A percentile compares a stretch with the other conserved stretches of the same genome.
These are phyloP conservation scores for Pleurotus ostreatus DNA, from an alignment of 768 basidiomycete species.

Conservation along the genomic window DNA sequence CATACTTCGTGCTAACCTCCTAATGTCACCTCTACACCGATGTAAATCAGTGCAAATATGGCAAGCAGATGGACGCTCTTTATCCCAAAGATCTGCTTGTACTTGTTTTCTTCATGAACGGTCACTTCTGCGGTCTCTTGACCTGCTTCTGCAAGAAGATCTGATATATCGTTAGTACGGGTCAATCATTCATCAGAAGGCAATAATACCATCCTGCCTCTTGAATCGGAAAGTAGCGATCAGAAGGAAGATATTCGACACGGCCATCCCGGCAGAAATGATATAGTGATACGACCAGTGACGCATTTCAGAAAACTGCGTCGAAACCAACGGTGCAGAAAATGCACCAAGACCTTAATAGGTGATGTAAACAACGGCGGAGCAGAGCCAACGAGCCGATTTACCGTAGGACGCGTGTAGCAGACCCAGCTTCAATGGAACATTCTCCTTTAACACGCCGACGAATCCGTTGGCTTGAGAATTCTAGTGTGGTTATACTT, in stretches of 20 bases:
- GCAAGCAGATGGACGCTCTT: conserved; percentile 43
- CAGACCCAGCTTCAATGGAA: conserved; percentile 47
- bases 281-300: conserved; percentile 67
- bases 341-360: conserved; percentile 41
- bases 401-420: conserved; percentile 48
- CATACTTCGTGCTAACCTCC: conserved; percentile 29
- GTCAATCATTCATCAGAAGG: not conserved
- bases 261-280: conserved; percentile 46
- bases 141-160: conserved; percentile 17
- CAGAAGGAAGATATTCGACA: conserved; percentile 28
- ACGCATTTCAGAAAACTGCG: conserved; percentile 49
- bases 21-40: conserved; percentile 49
- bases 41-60: conserved; percentile 40
- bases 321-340: conserved; percentile 57
- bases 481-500: conserved; percentile 27
- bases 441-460: conserved; percentile 39
- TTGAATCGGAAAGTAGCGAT: conserved; percentile 23
- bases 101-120: conserved; percentile 26
- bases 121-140: conserved; percentile 22
- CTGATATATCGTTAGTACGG: conserved; percentile 1
- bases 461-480: conserved; percentile 54
- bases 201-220: conserved; percentile 22
- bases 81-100: conserved; percentile 40
- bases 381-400: not conserved
- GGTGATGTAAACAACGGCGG: not conserved